phyloP scores from a whole-genome alignment of 106 monocot species.

The Apostasia ramifera region DNA sequence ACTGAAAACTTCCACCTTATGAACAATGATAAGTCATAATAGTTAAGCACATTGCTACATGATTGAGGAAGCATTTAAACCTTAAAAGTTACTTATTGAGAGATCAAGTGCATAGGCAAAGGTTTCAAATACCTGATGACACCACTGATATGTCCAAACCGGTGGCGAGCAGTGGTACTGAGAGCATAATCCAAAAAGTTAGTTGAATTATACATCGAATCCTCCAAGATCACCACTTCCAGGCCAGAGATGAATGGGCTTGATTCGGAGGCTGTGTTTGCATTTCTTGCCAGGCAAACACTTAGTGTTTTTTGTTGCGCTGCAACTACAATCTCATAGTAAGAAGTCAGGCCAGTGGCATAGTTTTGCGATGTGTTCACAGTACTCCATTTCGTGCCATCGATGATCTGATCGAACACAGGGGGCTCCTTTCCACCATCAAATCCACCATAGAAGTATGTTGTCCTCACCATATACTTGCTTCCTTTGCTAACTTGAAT shows the following conservation, averaged over 20 bases:
- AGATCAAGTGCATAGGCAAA: too few species aligned
- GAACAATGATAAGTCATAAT: too few species aligned
- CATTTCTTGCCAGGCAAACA: constrained; percentile 82
- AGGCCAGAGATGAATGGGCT: constrained; percentile 72
- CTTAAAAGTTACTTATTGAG: not conserved
- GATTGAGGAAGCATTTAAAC: not conserved
- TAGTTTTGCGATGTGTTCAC: constrained; percentile 66
- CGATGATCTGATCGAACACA: constrained; percentile 79
- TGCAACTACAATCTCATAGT: constrained; percentile 57
- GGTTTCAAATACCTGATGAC: constrained; percentile 32
- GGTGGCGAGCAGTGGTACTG: constrained; percentile 54
- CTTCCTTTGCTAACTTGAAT: constrained; percentile 48
- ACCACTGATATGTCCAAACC: constrained; percentile 38
- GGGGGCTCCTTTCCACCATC: constrained; percentile 66
- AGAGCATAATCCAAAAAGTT: constrained; percentile 47
- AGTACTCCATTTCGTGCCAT: constrained; percentile 65
- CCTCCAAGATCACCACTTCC: constrained; percentile 51
- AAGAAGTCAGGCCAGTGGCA: constrained; percentile 42
- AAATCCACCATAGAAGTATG: constrained; percentile 84
- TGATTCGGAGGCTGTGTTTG: constrained; percentile 21
- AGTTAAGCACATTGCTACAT: too few species aligned
- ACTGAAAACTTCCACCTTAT: too few species aligned
- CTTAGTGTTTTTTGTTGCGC: constrained; percentile 45
- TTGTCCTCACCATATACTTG: constrained; percentile 68
- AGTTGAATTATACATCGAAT: constrained; percentile 70